Evolutionary conservation across 2,329 filamentous ascomycete species (phyloP).

Genomic region (Phaeoacremonium minimum): DNA sequence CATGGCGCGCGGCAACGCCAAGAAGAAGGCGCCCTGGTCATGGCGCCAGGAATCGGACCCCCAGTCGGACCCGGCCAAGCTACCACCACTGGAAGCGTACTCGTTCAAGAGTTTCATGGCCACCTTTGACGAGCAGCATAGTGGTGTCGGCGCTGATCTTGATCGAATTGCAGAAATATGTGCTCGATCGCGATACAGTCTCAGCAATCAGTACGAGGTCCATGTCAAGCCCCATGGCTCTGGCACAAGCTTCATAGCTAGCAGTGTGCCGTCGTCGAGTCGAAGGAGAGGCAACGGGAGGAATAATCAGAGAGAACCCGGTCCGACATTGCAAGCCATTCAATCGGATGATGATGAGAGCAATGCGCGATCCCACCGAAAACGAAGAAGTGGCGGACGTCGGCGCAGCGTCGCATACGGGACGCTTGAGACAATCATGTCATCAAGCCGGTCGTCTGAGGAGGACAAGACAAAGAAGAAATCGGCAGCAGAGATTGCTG

Average conservation of each 20-base stretch:
- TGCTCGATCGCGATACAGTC: conserved; percentile 58
- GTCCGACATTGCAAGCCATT: conserved; percentile 54
- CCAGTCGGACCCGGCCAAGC: conserved; percentile 24
- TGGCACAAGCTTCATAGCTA: conserved; percentile 40
- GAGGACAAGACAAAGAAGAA: conserved; percentile 59
- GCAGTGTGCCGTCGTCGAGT: conserved; percentile 10
- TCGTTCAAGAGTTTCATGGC: conserved; percentile 62
- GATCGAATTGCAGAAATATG: conserved; percentile 66
- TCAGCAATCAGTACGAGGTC: conserved; percentile 65
- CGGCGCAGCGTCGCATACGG: conserved; percentile 53
- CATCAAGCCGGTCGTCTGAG: conserved; percentile 59
- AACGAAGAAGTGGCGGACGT: conserved; percentile 34
- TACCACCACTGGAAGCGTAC: conserved; percentile 60
- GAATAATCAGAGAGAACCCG: conserved; percentile 26
- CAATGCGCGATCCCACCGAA: conserved; percentile 24
- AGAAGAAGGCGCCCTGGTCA: conserved; percentile 28
- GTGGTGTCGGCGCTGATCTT: conserved; percentile 51
- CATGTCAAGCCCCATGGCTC: conserved; percentile 60
- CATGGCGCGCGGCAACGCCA: conserved; percentile 39
- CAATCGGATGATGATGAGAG: conserved; percentile 51
- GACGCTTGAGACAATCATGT: conserved; percentile 64
- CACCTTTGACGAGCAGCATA: conserved; percentile 40
- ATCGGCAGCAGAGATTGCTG: conserved; percentile 50
- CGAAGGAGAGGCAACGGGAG: conserved; percentile 14
- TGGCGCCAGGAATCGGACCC: conserved; percentile 17